A percentile compares a stretch with the other conserved stretches of the same genome.
Evolutionary conservation across 1,139 yeast genomes (phyloP).

Genomic region (Pichia sp.): DNA sequence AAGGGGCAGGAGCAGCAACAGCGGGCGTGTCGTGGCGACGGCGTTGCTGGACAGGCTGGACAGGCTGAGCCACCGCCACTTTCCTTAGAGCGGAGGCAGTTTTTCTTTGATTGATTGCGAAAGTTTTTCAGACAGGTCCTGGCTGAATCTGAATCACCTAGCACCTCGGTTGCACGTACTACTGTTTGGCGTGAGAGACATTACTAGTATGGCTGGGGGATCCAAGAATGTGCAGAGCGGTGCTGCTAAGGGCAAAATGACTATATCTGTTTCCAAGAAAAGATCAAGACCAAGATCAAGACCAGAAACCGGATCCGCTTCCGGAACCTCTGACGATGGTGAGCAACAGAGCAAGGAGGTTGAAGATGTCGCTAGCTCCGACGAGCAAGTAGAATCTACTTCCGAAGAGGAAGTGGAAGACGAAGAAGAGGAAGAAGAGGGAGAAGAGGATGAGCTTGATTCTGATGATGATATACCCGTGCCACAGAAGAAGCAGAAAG

Average conservation of each 20-base stretch:
- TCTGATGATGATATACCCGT: conserved; percentile 19
- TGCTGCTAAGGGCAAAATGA: neutral
- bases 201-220: no score
- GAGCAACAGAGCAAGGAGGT: neutral
- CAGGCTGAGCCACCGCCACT: neutral
- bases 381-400: conserved; percentile 9
- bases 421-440: conserved; percentile 18
- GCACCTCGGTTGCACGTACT: no score
- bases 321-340: neutral
- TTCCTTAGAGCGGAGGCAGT: no score
- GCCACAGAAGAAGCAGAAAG: conserved; percentile 45
- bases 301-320: neutral
- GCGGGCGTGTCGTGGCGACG: neutral
- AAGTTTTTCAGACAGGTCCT: no score
- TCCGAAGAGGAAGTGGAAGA: conserved; percentile 8
- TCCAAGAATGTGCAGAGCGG: no score
- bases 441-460: conserved; percentile 13
- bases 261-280: neutral
- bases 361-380: neutral
- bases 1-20: neutral
- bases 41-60: neutral
- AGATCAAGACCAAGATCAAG: neutral
- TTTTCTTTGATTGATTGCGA: no score
- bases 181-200: no score
- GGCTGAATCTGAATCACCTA: no score